A percentile compares a stretch with the other conserved stretches of the same genome.
Conservation (phyloP, 1,284 basidiomycete genomes). For the Neotropicomus parvogracilis region DNA sequence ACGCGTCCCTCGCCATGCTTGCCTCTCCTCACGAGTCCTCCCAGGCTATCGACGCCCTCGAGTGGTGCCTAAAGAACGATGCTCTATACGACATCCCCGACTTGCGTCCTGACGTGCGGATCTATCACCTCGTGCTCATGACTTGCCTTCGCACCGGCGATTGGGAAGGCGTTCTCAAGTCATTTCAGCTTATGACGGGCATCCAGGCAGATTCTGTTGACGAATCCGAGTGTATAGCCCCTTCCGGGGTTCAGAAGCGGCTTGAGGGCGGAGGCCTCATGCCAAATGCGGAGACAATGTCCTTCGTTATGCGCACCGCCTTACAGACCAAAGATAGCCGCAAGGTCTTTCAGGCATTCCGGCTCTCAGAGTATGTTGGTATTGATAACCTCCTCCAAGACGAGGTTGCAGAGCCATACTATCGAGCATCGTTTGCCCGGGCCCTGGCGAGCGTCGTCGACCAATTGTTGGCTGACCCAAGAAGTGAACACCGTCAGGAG, state of each 20-base stretch:
- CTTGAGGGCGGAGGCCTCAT: conserved; percentile 41
- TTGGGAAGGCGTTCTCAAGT: conserved; percentile 53
- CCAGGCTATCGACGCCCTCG: conserved; percentile 51
- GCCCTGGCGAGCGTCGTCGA: conserved; percentile 18
- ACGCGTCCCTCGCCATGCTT: conserved; percentile 40
- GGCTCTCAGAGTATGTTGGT: conserved; percentile 49
- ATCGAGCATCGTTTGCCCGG: conserved; percentile 29
- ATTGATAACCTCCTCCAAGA: conserved; percentile 30
- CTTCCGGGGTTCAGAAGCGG: conserved; percentile 38
- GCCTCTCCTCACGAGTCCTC: conserved; percentile 32
- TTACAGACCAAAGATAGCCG: conserved; percentile 44
- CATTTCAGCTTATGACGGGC: conserved; percentile 68
- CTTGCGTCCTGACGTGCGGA: conserved; percentile 46
- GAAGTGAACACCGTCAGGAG: conserved; percentile 15
- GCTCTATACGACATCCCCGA: conserved; percentile 37
- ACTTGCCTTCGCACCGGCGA: conserved; percentile 59
- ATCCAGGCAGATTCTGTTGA: conserved; percentile 51
- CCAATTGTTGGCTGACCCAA: conserved; percentile 20
- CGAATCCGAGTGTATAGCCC: conserved; percentile 38
- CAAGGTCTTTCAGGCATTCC: conserved; percentile 54
- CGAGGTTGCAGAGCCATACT: conserved; percentile 16
- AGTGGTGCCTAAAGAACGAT: conserved; percentile 61
- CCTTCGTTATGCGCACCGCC: conserved; percentile 52
- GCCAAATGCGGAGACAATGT: conserved; percentile 48
- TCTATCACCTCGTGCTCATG: conserved; percentile 54